Base-by-base conservation (phyloP, 257 asterid genomes). In the Anisodus tanguticus region DNA sequence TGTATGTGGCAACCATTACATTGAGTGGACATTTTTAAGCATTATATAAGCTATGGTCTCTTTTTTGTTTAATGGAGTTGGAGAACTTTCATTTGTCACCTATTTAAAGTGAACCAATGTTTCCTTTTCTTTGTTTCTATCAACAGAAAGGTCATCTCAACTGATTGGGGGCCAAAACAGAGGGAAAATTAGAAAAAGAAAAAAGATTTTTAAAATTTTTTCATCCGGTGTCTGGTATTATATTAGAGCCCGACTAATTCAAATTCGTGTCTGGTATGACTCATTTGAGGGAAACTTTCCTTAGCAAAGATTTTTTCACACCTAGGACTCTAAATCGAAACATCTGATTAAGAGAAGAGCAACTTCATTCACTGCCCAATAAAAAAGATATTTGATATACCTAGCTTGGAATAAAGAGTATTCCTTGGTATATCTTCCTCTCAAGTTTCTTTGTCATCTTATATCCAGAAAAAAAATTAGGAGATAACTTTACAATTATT, bases 81-180 rank as follows among this genome's bases (percentile, higher is more conserved):
- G 81, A 76, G 26, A 76, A 76, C 81, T 76, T 53, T 76, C 81
- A 76, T 76, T 76, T 51, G 81, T 53, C 64, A 76, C 81, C 22
- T 26, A 26, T 76, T 76, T 76, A 13, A 76, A 53, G 43, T 53
- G 82, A 53, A 53, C 64, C 47, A 53, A 26, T 3, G 13, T 77
- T 77, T 77, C 49, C 64, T 26, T 77, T 77, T 77, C 82, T 26
- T 4, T 1, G 49, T 26, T 77, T 12, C 64, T 11, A 49, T 74
- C 81, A 49, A 74, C 22, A 22, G 22, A 22, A 49, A 76, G 45
- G 13, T 0, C 63, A 12, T 5, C 51, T 22, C 79, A 76, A 76
- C n/a, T 51, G 81, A 74, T 51, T 49, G 62, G 6, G 39, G 31
- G 2, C 11, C 80, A 45, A 72, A 45, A 26, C 31, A 31, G 35